phyloP scores from a whole-genome alignment of 257 asterid genomes.

The Solanum sejunctum region DNA sequence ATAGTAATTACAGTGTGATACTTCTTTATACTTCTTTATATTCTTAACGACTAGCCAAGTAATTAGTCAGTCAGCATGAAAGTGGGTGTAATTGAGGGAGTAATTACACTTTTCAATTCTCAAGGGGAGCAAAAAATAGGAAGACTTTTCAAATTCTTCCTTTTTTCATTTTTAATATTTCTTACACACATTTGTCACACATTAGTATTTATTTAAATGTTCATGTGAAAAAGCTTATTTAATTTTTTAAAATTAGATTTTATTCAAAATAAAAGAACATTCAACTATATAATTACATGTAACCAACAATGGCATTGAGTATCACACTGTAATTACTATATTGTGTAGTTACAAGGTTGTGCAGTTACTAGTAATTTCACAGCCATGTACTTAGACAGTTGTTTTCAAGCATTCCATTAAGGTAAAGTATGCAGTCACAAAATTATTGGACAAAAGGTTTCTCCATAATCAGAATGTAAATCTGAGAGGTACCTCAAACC shows the following conservation, averaged over 20 bases:
- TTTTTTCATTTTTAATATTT: neutral
- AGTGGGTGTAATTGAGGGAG: neutral
- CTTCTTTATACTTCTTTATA: neutral
- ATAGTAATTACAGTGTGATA: too few species aligned
- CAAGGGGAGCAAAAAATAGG: neutral
- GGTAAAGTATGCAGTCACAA: neutral
- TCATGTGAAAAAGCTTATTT: neutral
- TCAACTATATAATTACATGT: neutral
- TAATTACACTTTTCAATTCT: neutral
- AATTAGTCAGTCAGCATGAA: neutral
- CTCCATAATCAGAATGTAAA: neutral
- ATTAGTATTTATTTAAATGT: neutral
- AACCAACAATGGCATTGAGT: neutral
- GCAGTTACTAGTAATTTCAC: too few species aligned
- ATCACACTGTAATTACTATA: neutral
- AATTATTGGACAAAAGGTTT: neutral
- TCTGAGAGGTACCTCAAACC: constrained; percentile 55
- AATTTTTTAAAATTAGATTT: neutral
- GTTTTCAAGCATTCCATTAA: neutral
- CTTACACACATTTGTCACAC: neutral
- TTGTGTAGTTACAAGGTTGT: too few species aligned
- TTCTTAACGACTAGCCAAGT: neutral
- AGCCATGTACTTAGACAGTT: neutral
- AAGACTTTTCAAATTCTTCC: neutral
- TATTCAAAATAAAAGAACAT: neutral